Evolutionary conservation across 108 stramenopile genomes (phyloP), one percentile per base, ranked within the genome.

Genomic region (Stephanodiscus minutulus): DNA sequence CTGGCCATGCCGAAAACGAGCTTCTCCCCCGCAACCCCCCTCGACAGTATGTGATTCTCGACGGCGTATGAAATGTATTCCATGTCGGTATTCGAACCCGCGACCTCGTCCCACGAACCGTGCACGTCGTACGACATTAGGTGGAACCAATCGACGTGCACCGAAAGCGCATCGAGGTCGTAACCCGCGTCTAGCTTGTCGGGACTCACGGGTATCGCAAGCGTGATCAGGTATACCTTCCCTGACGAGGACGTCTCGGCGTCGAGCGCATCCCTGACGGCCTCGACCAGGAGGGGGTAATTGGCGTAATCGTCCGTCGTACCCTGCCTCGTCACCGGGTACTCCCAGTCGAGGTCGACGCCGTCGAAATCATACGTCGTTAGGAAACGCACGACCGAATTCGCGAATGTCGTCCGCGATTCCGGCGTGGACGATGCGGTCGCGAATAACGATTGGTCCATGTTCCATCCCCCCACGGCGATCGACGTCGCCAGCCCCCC

Each of bases 271-370:
- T 9, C n/a, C 35, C 67, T 52, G 20, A 74, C 18, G 7, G 49
- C 72, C 55, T 63, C 39, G 0, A 56, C 18, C 25, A 73, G 43
- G 10, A 74, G 31, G 2, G 64, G 66, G 12, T 73, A 74, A 74
- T 79, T 79, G 12, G 21, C 66, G 46, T 68, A 74, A 57, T 79
- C 78, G 31, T 61, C 73, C 27, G 57, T 28, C 12, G 48, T 7
- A 18, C 78, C 78, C 44, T 73, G 70, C 9, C 72, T 57, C 25
- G 78, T 61, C 9, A 74, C 72, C 11, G 78, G 78, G 36, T 73
- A 79, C 4, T 75, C 79, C 74, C 79, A 80, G 64, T 80, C 79
- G 15, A 80, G 61, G 70, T 80, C 79, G 8, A 80, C 39, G 10
- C 79, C 79, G 39, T 80, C 74, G 22, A 80, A 80, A 21, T 33